Base-by-base conservation (phyloP, 768 basidiomycete species). In the Hemileccinum rubropunctum region DNA sequence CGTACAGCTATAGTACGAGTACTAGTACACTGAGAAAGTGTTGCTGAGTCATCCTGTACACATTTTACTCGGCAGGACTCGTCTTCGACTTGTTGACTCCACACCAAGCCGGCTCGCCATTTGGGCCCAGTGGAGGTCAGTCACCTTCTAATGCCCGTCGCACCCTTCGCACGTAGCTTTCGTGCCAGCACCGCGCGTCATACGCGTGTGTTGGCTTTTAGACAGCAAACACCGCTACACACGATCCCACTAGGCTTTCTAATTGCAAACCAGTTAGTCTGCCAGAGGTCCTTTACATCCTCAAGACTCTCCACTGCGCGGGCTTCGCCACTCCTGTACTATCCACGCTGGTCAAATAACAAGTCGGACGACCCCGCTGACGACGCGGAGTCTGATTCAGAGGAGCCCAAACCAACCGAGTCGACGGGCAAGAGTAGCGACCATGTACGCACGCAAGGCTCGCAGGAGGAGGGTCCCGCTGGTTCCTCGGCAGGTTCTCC, bases 321-420 rank as follows among this genome's bases (percentile, higher is more conserved):
- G 21, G 66, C 67, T 20, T 70, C 74, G 3, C 67, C 65, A 1
- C 51, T 63, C 11, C 43, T 71, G 9, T 51, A 51, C 18, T 48
- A 65, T 30, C 74, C 73, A n/a, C 70, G 74, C 32, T 71, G 74
- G 74, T 41, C 69, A 33, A 73, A 74, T 52, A 60, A 57, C 42
- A 74, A 73, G 53, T 53, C 61, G 34, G 58, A 55, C 27, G 63
- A 65, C 42, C 56, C 59, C 26, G 35, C 43, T 10, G 62, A 64
- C 28, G 58, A 57, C 8, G 56, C 58, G 10, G 64, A 67, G 17
- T 27, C n/a, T n/a, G n/a, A n/a, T n/a, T n/a, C 47, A 17, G 62
- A 64, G 17, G 56, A 63, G 33, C 48, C 62, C 26, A 63, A 69
- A 27, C 42, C 50, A 35, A 36, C 52, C 21, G 71, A 68, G 44